A percentile compares a stretch with the other conserved stretches of the same genome.
These are phyloP conservation scores for Euryodendron excelsum DNA, from an alignment of 148 eudicot species.

Conservation along the genomic window DNA sequence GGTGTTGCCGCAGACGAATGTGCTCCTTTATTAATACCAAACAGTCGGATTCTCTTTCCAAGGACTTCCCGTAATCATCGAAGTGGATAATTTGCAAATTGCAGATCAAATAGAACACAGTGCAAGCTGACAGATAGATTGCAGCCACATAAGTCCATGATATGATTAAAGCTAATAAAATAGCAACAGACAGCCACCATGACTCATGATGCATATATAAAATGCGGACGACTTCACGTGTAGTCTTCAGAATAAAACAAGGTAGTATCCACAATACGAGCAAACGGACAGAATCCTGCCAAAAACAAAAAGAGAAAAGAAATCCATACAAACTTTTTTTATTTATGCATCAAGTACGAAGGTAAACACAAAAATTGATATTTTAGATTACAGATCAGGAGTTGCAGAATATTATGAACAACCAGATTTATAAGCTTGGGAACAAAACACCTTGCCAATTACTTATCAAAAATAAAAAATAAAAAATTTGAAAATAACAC, in stretches of 20 bases:
- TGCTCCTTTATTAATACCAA: conserved; percentile 67
- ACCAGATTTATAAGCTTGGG: too few relatives aligned
- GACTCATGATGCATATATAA: conserved; percentile 44
- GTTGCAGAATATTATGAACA: too few relatives aligned
- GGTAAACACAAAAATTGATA: not conserved
- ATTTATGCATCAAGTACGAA: not conserved
- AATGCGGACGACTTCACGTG: conserved; percentile 60
- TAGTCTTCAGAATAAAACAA: conserved; percentile 59
- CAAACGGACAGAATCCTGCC: conserved; percentile 52
- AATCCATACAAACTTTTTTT: not conserved
- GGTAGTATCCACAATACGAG: conserved; percentile 56
- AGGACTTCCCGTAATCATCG: conserved; percentile 66
- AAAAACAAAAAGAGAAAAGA: conserved; percentile 9
- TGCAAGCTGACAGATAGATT: conserved; percentile 62
- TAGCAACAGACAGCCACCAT: conserved; percentile 56
- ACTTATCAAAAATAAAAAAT: too few relatives aligned
- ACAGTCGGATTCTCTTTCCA: conserved; percentile 71
- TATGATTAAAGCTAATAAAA: conserved; percentile 41
- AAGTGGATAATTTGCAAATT: conserved; percentile 86
- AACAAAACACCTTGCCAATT: too few relatives aligned
- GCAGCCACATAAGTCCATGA: conserved; percentile 70
- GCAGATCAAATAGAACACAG: conserved; percentile 80
- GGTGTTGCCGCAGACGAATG: conserved; percentile 57
- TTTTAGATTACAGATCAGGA: too few relatives aligned
- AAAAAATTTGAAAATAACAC: too few relatives aligned